Evolutionary conservation across 805 yeast species (phyloP).

Genomic region (Candida sakaeoensis): DNA sequence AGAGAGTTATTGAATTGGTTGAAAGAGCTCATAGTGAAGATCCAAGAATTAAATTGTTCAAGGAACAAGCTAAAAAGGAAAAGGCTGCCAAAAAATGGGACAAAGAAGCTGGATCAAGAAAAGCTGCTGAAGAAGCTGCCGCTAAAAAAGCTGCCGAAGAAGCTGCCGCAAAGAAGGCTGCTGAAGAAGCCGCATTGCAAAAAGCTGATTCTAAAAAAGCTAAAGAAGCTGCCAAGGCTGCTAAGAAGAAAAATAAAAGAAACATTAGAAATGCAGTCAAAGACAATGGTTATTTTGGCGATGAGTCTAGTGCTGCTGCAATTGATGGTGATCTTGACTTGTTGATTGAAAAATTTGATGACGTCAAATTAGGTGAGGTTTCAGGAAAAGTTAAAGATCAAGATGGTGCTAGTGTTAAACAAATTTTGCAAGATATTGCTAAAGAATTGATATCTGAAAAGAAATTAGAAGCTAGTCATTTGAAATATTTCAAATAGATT

Average conservation of each 20-base stretch:
- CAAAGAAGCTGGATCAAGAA: conserved; percentile 94
- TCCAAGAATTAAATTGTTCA: conserved; percentile 91
- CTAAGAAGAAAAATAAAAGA: conserved; percentile 97
- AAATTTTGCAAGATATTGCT: conserved; percentile 53
- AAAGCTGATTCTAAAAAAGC: conserved; percentile 69
- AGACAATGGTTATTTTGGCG: conserved; percentile 83
- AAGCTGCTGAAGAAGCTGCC: conserved; percentile 91
- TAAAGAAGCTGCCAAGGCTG: conserved; percentile 95
- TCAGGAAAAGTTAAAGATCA: conserved; percentile 62
- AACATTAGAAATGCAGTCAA: conserved; percentile 75
- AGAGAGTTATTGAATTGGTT: conserved; percentile 78
- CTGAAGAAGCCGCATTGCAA: conserved; percentile 59
- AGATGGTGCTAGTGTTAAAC: conserved; percentile 57
- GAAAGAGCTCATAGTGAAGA: conserved; percentile 87
- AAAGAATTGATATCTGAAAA: conserved; percentile 51
- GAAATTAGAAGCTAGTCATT: conserved; percentile 47
- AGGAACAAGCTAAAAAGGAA: conserved; percentile 90
- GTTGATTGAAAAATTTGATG: conserved; percentile 77
- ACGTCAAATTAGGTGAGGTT: conserved; percentile 68
- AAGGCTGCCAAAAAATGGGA: conserved; percentile 97
- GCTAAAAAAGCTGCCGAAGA: conserved; percentile 87
- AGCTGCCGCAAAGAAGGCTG: conserved; percentile 71
- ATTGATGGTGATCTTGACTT: conserved; percentile 79
- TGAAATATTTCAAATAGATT: conserved; percentile 47
- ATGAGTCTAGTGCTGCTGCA: conserved; percentile 58